phyloP scores from a whole-genome alignment of 2,329 filamentous ascomycete genomes.

The Pseudopyrenochaeta lycopersici region DNA sequence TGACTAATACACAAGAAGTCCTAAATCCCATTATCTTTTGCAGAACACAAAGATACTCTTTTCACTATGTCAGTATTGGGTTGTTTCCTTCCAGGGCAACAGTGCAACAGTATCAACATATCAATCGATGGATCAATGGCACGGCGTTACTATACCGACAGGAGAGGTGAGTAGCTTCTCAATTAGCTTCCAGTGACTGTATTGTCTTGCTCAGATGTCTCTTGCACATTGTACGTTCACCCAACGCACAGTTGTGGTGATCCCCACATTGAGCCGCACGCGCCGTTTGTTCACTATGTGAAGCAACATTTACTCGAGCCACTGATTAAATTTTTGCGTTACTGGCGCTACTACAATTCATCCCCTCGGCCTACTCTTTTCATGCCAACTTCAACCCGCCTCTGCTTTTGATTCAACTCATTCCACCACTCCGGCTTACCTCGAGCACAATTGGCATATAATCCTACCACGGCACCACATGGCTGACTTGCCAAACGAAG shows the following conservation, averaged over 20 bases:
- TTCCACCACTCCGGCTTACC: neutral
- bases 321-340: neutral
- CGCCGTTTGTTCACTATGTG: neutral
- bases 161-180: neutral
- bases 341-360: neutral
- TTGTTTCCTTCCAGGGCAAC: neutral
- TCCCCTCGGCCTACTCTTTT: neutral
- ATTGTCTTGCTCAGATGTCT: neutral
- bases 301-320: neutral
- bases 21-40: neutral
- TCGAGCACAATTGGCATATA: neutral
- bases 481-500: neutral
- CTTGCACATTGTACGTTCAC: neutral
- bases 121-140: neutral
- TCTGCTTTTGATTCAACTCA: neutral
- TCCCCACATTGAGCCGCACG: too few relatives aligned
- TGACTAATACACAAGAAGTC: neutral
- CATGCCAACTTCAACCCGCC: neutral
- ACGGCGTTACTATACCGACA: neutral
- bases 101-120: neutral
- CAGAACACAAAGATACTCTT: neutral
- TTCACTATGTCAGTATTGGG: neutral
- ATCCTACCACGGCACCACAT: neutral
- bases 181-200: too few relatives aligned
- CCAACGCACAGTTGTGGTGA: neutral